phyloP scores from a whole-genome alignment of 192 early-diverging fungal species.

The Coemansia nantahalensis region DNA sequence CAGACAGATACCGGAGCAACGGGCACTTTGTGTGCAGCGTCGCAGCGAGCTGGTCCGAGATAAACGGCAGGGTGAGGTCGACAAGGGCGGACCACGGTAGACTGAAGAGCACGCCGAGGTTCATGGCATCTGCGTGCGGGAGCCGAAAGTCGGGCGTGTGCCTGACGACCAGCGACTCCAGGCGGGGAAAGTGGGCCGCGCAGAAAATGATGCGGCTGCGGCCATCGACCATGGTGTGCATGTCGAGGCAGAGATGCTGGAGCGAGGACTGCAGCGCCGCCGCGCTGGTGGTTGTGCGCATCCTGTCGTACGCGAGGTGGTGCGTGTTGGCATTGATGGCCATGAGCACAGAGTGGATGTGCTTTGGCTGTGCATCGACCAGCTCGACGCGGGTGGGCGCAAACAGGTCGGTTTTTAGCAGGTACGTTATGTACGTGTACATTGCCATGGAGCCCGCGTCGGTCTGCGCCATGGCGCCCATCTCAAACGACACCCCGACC shows the following conservation, averaged over 20 bases:
- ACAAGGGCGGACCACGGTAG: constrained; percentile 34
- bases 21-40: constrained; percentile 41
- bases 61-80: constrained; percentile 43
- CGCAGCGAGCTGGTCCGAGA: constrained; percentile 27
- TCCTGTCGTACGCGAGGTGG: constrained; percentile 26
- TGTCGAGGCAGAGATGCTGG: constrained; percentile 23
- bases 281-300: constrained; percentile 34
- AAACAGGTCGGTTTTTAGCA: constrained; percentile 48
- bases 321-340: constrained; percentile 41
- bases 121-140: constrained; percentile 20
- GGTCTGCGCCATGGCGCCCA: constrained; percentile 34
- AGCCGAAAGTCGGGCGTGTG: constrained; percentile 46
- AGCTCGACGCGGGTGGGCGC: constrained; percentile 25
- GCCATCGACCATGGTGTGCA: constrained; percentile 40
- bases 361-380: constrained; percentile 27
- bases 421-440: constrained; percentile 36
- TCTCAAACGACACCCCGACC: constrained; percentile 36
- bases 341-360: constrained; percentile 29
- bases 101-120: constrained; percentile 43
- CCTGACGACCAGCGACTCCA: constrained; percentile 32
- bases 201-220: constrained; percentile 37
- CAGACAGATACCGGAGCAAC: constrained; percentile 27
- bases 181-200: constrained; percentile 39
- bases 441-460: constrained; percentile 27
- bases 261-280: constrained; percentile 46